Base-by-base conservation (phyloP, 2,329 filamentous ascomycete species). In the Thelonectria discophora region DNA sequence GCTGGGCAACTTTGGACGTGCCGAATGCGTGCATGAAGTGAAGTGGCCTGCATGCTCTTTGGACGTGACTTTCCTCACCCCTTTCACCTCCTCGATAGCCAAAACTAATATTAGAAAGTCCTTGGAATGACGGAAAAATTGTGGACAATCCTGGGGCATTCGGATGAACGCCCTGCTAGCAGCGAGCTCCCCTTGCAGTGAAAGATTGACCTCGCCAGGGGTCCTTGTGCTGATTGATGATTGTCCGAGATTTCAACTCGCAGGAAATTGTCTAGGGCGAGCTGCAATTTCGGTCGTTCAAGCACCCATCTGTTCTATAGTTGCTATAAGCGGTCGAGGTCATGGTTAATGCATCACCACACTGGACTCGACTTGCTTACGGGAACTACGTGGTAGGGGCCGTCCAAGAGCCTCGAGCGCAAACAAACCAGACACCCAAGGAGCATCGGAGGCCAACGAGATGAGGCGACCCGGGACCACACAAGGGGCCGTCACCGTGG, bases 231-330 rank as follows among this genome's bases (percentile, higher is more conserved):
- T 20, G 30, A 20, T 21, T 49, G 52, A 52, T 54, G 56, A 30
- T 21, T 59, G 34, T 51, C 61, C 15, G 60, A 65, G 60, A 62
- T 59, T 66, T 65, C 58, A 59, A 62, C 40, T 53, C 49, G 55
- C 40, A 62, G 55, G 60, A 69, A 60, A 69, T 69, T 68, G 61
- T 69, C 54, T 56, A 63, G 65, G 60, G 52, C 51, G 43, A 58
- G 12, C n/a, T 61, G 66, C 60, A 71, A 70, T 70, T 58, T 71
- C 66, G 65, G 66, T 37, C 42, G 17, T 65, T 55, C 57, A 66
- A 58, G 65, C 68, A 15, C 27, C 27, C 9, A 30, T 30, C 27
- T 13, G 34, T 37, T 13, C 34, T 30, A 30, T 30, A 49, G 42
- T 15, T 30, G 15, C 59, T n/a, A 42, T 21, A 13, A 17, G 27